phyloP scores from a whole-genome alignment of 352 stramenopile species.

The Phytophthora brassicae region DNA sequence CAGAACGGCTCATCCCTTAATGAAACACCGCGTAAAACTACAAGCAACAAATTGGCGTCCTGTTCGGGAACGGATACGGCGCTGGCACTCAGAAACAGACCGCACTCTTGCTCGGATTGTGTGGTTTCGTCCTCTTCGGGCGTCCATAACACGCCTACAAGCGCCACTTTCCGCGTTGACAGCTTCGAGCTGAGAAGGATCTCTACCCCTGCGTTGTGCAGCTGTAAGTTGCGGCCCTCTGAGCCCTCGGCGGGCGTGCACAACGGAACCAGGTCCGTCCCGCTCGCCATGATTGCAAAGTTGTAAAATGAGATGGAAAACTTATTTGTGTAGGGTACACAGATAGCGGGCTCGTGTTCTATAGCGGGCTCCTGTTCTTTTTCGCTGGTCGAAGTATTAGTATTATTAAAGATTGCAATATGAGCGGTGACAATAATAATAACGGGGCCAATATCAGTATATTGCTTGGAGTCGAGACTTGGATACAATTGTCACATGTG shows the following conservation, averaged over 20 bases:
- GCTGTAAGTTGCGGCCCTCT: constrained; percentile 32
- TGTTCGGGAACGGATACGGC: constrained; percentile 47
- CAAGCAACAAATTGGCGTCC: constrained; percentile 49
- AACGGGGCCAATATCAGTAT: too few species aligned
- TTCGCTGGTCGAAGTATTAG: too few species aligned
- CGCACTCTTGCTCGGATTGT: constrained; percentile 31
- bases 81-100: constrained; percentile 55
- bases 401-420: too few species aligned
- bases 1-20: constrained; percentile 56
- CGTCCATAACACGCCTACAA: constrained; percentile 57
- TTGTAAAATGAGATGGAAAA: not conserved
- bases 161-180: constrained; percentile 47
- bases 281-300: constrained; percentile 20
- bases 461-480: too few species aligned
- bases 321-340: not conserved
- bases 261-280: constrained; percentile 52
- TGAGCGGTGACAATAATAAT: too few species aligned
- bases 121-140: constrained; percentile 24
- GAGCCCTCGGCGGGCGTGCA: constrained; percentile 41
- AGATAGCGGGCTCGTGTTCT: too few species aligned
- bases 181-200: constrained; percentile 53
- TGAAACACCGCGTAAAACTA: constrained; percentile 56
- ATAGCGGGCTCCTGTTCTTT: too few species aligned
- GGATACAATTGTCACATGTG: too few species aligned
- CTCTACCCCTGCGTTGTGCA: constrained; percentile 49